Conservation (phyloP, 371 early-diverging fungal species). For the Mucor velutinosus region DNA sequence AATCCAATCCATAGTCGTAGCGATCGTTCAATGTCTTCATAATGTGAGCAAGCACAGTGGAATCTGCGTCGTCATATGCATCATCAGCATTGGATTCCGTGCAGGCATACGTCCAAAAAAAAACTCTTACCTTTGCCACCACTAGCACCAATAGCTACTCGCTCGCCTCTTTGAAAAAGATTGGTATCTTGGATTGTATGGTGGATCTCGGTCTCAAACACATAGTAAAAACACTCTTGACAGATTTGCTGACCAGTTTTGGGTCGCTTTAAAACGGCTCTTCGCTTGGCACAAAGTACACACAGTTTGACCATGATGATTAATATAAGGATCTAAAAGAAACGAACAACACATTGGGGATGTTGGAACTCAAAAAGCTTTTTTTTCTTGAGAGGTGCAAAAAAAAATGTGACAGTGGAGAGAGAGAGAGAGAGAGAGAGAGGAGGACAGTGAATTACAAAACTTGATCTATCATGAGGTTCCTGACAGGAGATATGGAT, state of each 20-base stretch:
- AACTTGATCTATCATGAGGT: too few relatives aligned
- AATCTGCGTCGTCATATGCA: slow-evolving; percentile 65
- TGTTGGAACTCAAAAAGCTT: too few relatives aligned
- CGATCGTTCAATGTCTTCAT: slow-evolving; percentile 95
- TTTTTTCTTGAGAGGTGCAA: too few relatives aligned
- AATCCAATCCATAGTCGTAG: slow-evolving; percentile 92
- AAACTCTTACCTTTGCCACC: slow-evolving; percentile 95
- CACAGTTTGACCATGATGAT: slow-evolving; percentile 47
- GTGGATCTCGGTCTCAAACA: slow-evolving; percentile 98
- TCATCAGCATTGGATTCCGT: not conserved
- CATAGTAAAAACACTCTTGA: slow-evolving; percentile 91
- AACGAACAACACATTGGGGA: too few relatives aligned
- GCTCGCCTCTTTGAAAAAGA: slow-evolving; percentile 90
- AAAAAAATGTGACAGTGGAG: too few relatives aligned
- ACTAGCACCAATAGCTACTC: slow-evolving; percentile 96
- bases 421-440: too few relatives aligned
- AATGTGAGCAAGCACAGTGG: slow-evolving; percentile 98
- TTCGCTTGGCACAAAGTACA: slow-evolving; percentile 51
- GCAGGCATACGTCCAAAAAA: not conserved
- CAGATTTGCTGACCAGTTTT: slow-evolving; percentile 95
- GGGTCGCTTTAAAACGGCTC: slow-evolving; percentile 92
- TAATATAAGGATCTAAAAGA: not conserved
- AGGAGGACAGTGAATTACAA: too few relatives aligned
- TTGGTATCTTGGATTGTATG: slow-evolving; percentile 84
- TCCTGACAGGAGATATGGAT: too few relatives aligned